Base-by-base conservation (phyloP, 306 rosid species). In the Acacia confusa region DNA sequence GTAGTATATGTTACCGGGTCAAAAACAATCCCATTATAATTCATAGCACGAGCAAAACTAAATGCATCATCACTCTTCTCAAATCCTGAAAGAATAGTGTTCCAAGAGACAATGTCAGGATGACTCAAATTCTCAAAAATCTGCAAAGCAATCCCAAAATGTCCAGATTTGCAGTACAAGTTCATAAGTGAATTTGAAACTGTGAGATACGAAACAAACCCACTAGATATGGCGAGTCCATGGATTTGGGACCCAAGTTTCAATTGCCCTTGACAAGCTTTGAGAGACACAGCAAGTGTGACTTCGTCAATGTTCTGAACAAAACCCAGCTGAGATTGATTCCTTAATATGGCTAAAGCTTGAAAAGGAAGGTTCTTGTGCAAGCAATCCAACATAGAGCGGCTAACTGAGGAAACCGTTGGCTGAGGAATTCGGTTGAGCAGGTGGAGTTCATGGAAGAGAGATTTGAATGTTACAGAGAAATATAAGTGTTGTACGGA, bases 161-260 rank as follows among this genome's bases (percentile, higher is more conserved):
- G 80, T 75, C 93, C 90, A 48, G 92, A 85, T 78, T 87, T 89
- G 52, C 84, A 85, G 78, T 94, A 94, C 98, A 94, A 85, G 81
- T 87, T 94, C 96, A 94, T 94, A 74, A 92, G 82, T 0, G 97
- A 92, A 80, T 94, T 94, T 0, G 89, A 88, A 63, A 92, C 97
- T 0, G 87, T 64, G 20, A 88, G 66, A 47, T 14, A 22, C 0
- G 81, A 88, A 79, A 83, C 71, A 79, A 91, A 83, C 81, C 94
- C 97, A 2, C 87, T 88, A 17, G 85, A 79, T 20, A 91, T 78
- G 0, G 66, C 82, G 6, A 88, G 77, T 22, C 93, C 94, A 45
- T 94, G 97, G 45, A 89, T 75, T 86, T 89, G 94, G 79, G 75
- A 77, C 22, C 96, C 94, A 7, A 86, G 83, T 55, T 82, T 85